Evolutionary conservation across 768 basidiomycete species (phyloP), one percentile per base, ranked within the genome.

Genomic region (Termitomyces sp.): DNA sequence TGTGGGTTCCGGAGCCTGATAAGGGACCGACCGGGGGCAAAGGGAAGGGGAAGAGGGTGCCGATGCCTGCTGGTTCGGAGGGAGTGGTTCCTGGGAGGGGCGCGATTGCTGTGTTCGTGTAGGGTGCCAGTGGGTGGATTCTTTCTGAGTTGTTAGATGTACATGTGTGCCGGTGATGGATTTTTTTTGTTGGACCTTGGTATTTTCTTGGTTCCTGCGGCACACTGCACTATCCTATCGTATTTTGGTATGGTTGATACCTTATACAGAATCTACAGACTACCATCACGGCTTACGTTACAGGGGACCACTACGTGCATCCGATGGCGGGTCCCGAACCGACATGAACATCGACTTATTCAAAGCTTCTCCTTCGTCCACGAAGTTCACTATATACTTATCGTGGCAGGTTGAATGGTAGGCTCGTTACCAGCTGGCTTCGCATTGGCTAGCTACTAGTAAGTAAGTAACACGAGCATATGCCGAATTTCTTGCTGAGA

Each of bases 1-100:
- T 71, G 55, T 91, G 88, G 87, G 74, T 70, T 37, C 81, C 79
- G 65, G 85, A 87, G 61, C 63, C 63, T 29, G 43, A 54, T 21
- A 43, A 49, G 27, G 32, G 27, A n/a, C 44, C 50, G 5, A 41
- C 37, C 6, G 52, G 37, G 46, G 56, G 44, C 40, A 60, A 52
- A 7, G 58, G 60, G 10, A 65, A 56, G 40, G 62, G 62, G 19
- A 63, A 61, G 58, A 53, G 42, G 37, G 40, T 19, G 5, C 43
- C 31, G 23, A 21, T 11, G 6, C 31, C 53, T 32, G n/a, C 21
- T 5, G 17, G 29, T 25, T 21, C 6, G 38, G 53, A 63, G 57
- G 52, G 54, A 40, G 45, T 52, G 17, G 50, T 54, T 4, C 38
- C 56, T n/a, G 65, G 67, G 55, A 70, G 74, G 59, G 77, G 78